Base-by-base conservation (phyloP, 2,329 filamentous ascomycete genomes). In the Sporothrix inflata region DNA sequence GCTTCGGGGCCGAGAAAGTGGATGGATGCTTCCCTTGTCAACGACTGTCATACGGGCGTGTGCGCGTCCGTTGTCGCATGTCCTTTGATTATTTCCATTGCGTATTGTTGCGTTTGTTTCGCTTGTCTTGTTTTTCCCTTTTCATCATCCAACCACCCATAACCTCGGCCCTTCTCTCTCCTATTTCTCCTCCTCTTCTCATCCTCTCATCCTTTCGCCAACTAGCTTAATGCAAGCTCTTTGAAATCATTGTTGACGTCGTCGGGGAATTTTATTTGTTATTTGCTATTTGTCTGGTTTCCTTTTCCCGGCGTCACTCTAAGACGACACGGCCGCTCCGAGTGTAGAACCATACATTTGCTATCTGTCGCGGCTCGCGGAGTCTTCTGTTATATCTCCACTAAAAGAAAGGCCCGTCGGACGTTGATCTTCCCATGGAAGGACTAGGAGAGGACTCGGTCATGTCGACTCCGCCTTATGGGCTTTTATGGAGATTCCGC, bases 391-490 rank as follows among this genome's bases (percentile, higher is more conserved):
- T 34, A 21, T 7, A 8, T 21, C 30, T 38, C 21, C 49, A 19
- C 30, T 16, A 57, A 27, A 34, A 34, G 8, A 57, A 34, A 34
- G 30, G 14, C 24, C 53, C 53, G 53, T 12, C 27, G 14, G 14
- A 38, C 16, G 53, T 34, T 12, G 53, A 57, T 57, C 53, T 8
- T 57, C 27, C 16, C 34, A 34, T 14, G 45, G 19, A 19, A 19
- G 19, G 19, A 47, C 45, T 5, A 47, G 45, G 45, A 47, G 45
- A 19, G 45, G 45, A 47, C 45, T 57, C 53, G 53, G 53, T 57
- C 53, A 57, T 2, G n/a, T 57, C 53, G 53, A n/a, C 53, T 57
- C 53, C 53, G 53, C 53, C 53, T 34, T 57, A n/a, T 57, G 53
- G 53, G 49, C 49, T 53, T 53, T 53, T 53, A 53, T 53, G 49